phyloP scores from a whole-genome alignment of 2,329 filamentous ascomycete genomes.

The Fusarium sublunatum region DNA sequence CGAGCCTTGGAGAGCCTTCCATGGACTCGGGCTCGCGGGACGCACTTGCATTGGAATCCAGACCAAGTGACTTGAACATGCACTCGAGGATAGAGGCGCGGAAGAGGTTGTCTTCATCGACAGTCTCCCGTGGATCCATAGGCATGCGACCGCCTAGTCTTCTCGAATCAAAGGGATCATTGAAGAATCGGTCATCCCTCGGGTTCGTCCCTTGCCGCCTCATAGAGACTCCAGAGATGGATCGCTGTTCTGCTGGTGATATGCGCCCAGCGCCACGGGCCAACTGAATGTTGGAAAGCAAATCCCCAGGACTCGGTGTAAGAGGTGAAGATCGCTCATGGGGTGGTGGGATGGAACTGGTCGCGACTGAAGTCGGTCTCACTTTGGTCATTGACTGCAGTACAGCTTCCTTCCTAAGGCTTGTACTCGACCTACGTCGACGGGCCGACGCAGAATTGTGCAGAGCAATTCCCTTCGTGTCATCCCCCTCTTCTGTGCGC shows the following conservation, averaged over 20 bases:
- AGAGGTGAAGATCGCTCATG: conserved; percentile 57
- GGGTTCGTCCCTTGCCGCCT: conserved; percentile 57
- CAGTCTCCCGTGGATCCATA: conserved; percentile 78
- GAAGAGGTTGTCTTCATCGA: conserved; percentile 90
- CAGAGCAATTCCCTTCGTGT: conserved; percentile 88
- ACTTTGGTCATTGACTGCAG: conserved; percentile 72
- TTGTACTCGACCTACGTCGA: conserved; percentile 77
- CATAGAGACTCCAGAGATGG: conserved; percentile 38
- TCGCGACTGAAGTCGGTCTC: conserved; percentile 57
- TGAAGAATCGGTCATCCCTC: conserved; percentile 62
- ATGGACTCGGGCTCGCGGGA: conserved; percentile 77
- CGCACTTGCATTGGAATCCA: conserved; percentile 75
- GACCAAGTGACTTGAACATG: conserved; percentile 92
- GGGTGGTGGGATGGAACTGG: conserved; percentile 54
- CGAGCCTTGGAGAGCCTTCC: conserved; percentile 84
- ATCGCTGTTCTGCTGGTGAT: conserved; percentile 35
- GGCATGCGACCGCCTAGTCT: conserved; percentile 59
- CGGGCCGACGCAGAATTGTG: conserved; percentile 79
- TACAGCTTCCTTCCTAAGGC: conserved; percentile 81
- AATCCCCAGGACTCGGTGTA: conserved; percentile 77
- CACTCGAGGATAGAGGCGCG: conserved; percentile 91
- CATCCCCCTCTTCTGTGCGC: conserved; percentile 81
- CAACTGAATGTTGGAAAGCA: conserved; percentile 81
- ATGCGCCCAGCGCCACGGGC: conserved; percentile 68
- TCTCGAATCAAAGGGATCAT: conserved; percentile 68